Evolutionary conservation across 2,329 filamentous ascomycete species (phyloP).

Genomic region (Aspergillus brasiliensis): DNA sequence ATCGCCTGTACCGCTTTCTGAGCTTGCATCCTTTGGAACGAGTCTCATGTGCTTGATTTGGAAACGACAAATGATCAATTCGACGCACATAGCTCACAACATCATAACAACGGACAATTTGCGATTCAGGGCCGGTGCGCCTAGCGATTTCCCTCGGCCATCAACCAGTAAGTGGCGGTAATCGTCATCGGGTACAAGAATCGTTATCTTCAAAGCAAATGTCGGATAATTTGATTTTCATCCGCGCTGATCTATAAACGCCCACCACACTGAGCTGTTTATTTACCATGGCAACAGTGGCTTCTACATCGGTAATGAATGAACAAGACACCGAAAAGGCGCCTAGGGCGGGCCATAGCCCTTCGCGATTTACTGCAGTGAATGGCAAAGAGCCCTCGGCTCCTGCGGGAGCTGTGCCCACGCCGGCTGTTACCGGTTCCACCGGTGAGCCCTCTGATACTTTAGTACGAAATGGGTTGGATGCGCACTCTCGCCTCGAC

Average conservation of each 20-base stretch:
- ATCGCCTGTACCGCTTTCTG: background rate
- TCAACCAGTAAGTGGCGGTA: background rate
- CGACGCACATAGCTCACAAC: background rate
- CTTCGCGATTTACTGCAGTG: conserved; percentile 50
- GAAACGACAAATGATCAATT: background rate
- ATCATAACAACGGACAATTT: background rate
- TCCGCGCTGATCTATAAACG: background rate
- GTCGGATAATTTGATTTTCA: background rate
- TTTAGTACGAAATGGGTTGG: conserved; percentile 22
- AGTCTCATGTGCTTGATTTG: background rate
- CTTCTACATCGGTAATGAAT: conserved; percentile 36
- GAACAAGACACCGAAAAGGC: conserved; percentile 38
- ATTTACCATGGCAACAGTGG: conserved; percentile 38
- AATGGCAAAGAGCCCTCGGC: conserved; percentile 42
- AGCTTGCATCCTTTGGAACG: background rate
- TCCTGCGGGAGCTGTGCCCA: conserved; percentile 17
- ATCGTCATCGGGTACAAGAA: background rate
- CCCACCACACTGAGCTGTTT: background rate
- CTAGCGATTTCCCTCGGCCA: background rate
- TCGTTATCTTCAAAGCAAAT: background rate
- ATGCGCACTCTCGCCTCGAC: conserved; percentile 29
- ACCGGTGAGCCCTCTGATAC: conserved; percentile 22
- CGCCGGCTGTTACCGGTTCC: conserved; percentile 15
- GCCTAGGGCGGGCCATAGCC: conserved; percentile 43
- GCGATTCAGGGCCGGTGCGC: no score